Base-by-base conservation (phyloP, 2,329 filamentous ascomycete species). In the Ceratocystiopsis minuta region DNA sequence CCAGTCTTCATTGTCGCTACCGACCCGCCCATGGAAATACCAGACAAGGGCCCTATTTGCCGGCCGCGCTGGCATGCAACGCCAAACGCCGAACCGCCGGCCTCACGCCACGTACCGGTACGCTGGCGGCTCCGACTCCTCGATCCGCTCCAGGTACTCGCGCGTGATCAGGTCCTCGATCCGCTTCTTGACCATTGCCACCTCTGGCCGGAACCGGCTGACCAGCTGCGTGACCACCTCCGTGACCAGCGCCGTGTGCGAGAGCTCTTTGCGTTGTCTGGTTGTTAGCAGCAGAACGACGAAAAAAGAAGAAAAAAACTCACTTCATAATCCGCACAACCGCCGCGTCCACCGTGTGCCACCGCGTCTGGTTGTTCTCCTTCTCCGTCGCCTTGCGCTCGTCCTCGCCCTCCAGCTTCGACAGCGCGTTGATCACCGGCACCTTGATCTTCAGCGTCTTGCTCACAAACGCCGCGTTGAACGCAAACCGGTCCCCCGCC, bases 371-470 rank as follows among this genome's bases (percentile, higher is more conserved):
- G 50, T 82, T 73, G 49, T 81, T 85, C 65, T 80, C 81, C 52
- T 78, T 72, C 56, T 86, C 78, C 0, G 82, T 88, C 40, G 74
- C 73, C 57, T 74, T 76, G 38, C 76, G 64, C 58, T 80, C 75
- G 3, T 72, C 65, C 49, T 72, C 64, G 41, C 75, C 84, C 60
- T 96, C 88, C 1, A 93, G 81, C 60, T 85, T 90, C 56, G 85
- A 92, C 16, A 78, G 72, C 1, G 77, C 74, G 39, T 75, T 81
- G 50, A 94, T 80, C 6, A 90, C 80, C 17, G 84, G 84, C 16
- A 90, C 83, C 58, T 93, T 93, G 60, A 95, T 84, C 57, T 83
- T 85, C 53, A 90, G 70, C 39, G 81, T 77, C 55, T 84, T 86
- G 61, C 82, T 87, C 38, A 74, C 67, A 60, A 94, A 96, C 14